Evolutionary conservation across 805 yeast genomes (phyloP).

Genomic region (Barnettozyma salicaria): DNA sequence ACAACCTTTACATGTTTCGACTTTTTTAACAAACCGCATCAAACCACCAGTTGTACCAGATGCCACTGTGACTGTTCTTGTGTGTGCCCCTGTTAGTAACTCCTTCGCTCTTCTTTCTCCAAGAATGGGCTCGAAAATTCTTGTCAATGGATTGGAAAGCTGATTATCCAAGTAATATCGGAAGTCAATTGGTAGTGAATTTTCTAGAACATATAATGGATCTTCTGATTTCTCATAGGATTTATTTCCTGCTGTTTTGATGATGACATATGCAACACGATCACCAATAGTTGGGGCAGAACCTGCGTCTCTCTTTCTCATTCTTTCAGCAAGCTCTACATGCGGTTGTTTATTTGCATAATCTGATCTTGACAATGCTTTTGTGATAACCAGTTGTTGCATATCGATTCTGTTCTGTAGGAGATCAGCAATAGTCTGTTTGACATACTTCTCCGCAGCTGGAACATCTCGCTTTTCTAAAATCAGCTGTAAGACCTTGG

Average conservation of each 20-base stretch:
- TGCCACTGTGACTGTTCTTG: conserved; percentile 62
- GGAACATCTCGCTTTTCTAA: conserved; percentile 81
- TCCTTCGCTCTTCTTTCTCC: conserved; percentile 82
- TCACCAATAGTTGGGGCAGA: conserved; percentile 97
- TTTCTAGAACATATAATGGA: conserved; percentile 87
- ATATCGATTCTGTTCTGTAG: conserved; percentile 88
- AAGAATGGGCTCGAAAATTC: conserved; percentile 92
- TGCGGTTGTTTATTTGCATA: conserved; percentile 97
- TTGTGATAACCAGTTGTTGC: conserved; percentile 89
- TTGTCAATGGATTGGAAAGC: conserved; percentile 81
- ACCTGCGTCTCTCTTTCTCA: conserved; percentile 95
- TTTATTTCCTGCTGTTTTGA: conserved; percentile 70
- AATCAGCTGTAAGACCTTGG: conserved; percentile 79
- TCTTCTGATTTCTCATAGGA: conserved; percentile 96
- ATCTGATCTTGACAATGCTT: conserved; percentile 78
- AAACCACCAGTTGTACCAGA: conserved; percentile 61
- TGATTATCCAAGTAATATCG: conserved; percentile 91
- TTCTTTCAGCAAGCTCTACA: conserved; percentile 90
- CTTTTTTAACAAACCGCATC: conserved; percentile 86
- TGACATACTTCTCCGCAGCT: conserved; percentile 81
- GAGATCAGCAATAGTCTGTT: conserved; percentile 81
- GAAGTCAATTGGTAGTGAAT: conserved; percentile 89
- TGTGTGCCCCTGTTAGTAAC: conserved; percentile 76
- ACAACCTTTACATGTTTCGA: conserved; percentile 85
- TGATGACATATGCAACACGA: conserved; percentile 95